Evolutionary conservation across 139 green algal genomes (phyloP).

Genomic region (Edaphochlamys debaryana): DNA sequence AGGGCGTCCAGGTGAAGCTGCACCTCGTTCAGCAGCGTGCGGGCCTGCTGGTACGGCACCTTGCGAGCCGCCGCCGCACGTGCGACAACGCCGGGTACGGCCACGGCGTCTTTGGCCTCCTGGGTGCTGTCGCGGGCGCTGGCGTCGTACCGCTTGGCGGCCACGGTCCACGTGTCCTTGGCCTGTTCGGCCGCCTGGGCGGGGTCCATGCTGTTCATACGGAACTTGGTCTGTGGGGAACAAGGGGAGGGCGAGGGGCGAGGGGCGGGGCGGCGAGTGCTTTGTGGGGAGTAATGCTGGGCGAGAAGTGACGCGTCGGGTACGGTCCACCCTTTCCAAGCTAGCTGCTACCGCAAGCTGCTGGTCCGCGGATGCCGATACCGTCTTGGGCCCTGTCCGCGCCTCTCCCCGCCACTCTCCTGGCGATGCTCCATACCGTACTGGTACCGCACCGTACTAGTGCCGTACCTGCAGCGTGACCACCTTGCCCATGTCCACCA

Average conservation of each 20-base stretch:
- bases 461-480: constrained; percentile 24
- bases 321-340: no score
- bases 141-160: neutral
- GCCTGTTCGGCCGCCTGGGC: neutral
- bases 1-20: constrained; percentile 57
- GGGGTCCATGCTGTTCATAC: neutral
- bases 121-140: neutral
- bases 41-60: constrained; percentile 44
- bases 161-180: neutral
- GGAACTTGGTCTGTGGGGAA: constrained; percentile 41
- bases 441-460: no score
- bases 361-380: no score
- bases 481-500: constrained; percentile 43
- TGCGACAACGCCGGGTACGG: neutral
- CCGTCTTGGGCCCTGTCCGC: no score
- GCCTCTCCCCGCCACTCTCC: no score
- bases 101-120: no score
- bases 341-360: no score
- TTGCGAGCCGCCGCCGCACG: neutral
- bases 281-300: no score
- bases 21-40: constrained; percentile 49
- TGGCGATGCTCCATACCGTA: no score
- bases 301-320: no score
- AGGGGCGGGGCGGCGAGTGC: no score
- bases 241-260: no score